Evolutionary conservation across 352 stramenopile species (phyloP), one percentile per base, ranked within the genome.

Genomic region (Phytophthora tentaculata): DNA sequence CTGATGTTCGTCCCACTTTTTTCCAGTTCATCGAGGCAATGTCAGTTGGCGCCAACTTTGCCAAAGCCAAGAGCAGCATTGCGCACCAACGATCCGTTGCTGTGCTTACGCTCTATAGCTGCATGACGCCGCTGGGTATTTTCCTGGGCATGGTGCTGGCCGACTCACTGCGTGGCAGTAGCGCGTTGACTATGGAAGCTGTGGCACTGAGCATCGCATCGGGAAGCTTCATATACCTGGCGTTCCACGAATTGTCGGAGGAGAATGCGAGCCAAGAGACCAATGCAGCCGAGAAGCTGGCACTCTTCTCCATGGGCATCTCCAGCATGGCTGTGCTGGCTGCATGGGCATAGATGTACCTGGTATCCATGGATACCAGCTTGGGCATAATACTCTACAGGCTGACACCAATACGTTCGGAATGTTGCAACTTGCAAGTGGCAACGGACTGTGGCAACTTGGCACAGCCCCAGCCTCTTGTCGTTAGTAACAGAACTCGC

Each of bases 21-120:
- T 5, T n/a, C n/a, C 19, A 90, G 81, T 82, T 88, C 50, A 86
- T 87, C 54, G 82, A 90, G 44, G 82, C 82, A 45, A 85, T 90
- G 67, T 81, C 82, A 0, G 80, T 90, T 1, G 82, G 82, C 1
- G 79, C 79, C 17, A 90, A 89, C 61, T 90, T 90, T 60, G 82
- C 80, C 19, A 77, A 78, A 26, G 83, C 72, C 39, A 88, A 89
- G 57, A 63, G 63, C 47, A 86, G 61, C 58, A 85, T 91, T 49
- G 69, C 71, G 1, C 61, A 75, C 29, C 61, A 77, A 10, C 75
- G 76, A 1, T 86, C 82, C 1, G 63, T 89, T 20, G 80, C 79
- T 5, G 79, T 89, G 56, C 56, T 89, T 13, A 76, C 79, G 7
- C 74, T 89, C 3, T 88, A 91, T 75, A 88, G 80, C 67, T 83